Conservation (phyloP, 306 rosid genomes). For the Abrus precatorius region DNA sequence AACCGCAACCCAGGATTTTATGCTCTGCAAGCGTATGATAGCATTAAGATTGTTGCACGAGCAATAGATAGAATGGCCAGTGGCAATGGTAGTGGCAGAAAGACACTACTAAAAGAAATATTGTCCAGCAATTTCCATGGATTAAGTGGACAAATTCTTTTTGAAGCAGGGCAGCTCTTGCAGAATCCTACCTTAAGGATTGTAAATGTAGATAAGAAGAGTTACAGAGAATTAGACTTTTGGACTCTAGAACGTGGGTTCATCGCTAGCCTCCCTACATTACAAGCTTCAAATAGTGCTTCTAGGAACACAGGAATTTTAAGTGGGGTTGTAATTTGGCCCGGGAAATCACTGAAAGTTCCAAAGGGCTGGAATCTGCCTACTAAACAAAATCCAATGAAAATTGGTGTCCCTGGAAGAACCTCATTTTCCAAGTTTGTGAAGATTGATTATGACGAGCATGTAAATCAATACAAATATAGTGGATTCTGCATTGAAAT, state of each 20-base stretch:
- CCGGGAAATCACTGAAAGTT: constrained; percentile 54
- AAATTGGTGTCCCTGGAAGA: constrained; percentile 74
- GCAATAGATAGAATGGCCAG: constrained; percentile 52
- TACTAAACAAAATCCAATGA: constrained; percentile 55
- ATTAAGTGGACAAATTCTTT: constrained; percentile 67
- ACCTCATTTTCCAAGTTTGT: constrained; percentile 69
- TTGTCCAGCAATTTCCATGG: constrained; percentile 57
- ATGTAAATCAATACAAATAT: constrained; percentile 28
- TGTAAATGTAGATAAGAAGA: constrained; percentile 60
- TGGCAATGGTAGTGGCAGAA: constrained; percentile 22
- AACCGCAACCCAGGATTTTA: constrained; percentile 61
- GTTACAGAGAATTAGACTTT: constrained; percentile 61
- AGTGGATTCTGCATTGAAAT: constrained; percentile 70
- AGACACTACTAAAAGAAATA: constrained; percentile 36
- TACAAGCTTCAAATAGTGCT: constrained; percentile 27
- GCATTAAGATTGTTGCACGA: constrained; percentile 57
- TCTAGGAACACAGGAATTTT: constrained; percentile 40
- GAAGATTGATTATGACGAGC: constrained; percentile 51
- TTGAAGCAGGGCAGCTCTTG: constrained; percentile 54
- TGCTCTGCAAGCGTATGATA: constrained; percentile 74
- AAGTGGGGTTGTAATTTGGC: constrained; percentile 66
- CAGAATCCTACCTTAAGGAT: constrained; percentile 55
- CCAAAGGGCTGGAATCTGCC: constrained; percentile 83
- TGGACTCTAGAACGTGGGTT: constrained; percentile 64
- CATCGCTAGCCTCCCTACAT: constrained; percentile 16